Conservation (phyloP, 2,329 filamentous ascomycete species). For the Neopestalotiopsis rosae region DNA sequence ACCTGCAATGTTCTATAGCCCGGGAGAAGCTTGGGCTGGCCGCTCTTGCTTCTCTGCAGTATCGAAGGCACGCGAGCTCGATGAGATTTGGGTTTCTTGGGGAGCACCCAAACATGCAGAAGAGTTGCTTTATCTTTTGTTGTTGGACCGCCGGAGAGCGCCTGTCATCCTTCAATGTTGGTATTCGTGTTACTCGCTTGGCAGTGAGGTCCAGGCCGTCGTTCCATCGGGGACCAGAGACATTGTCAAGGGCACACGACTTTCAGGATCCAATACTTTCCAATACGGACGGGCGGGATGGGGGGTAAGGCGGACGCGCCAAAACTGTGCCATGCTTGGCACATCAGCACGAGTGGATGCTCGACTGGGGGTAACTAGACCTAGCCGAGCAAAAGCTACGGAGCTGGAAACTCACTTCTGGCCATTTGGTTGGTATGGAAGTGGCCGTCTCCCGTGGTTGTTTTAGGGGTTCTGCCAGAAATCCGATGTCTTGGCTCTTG, state of each 20-base stretch:
- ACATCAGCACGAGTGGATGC: slow-evolving; percentile 3
- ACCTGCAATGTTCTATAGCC: neutral
- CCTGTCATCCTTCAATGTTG: neutral
- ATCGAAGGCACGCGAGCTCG: slow-evolving; percentile 8
- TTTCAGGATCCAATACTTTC: neutral
- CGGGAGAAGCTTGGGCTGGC: neutral
- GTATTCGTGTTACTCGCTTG: slow-evolving; percentile 13
- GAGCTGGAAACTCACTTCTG: neutral
- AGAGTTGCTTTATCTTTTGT: neutral
- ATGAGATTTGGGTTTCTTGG: neutral
- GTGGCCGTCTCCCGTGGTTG: neutral
- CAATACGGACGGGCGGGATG: slow-evolving; percentile 1
- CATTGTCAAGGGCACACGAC: slow-evolving; percentile 6
- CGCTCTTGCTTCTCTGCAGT: neutral
- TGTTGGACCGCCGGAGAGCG: neutral
- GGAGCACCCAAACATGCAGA: neutral
- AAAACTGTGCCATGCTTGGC: slow-evolving; percentile 11
- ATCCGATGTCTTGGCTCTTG: neutral
- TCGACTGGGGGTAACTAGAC: neutral
- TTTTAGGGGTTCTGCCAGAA: neutral
- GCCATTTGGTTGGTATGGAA: neutral
- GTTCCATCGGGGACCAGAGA: slow-evolving; percentile 5
- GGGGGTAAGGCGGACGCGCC: neutral
- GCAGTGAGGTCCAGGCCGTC: neutral
- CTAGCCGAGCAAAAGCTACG: neutral